Evolutionary conservation across 371 early-diverging fungal species (phyloP), one percentile per base, ranked within the genome.

Genomic region (Circinella minor): DNA sequence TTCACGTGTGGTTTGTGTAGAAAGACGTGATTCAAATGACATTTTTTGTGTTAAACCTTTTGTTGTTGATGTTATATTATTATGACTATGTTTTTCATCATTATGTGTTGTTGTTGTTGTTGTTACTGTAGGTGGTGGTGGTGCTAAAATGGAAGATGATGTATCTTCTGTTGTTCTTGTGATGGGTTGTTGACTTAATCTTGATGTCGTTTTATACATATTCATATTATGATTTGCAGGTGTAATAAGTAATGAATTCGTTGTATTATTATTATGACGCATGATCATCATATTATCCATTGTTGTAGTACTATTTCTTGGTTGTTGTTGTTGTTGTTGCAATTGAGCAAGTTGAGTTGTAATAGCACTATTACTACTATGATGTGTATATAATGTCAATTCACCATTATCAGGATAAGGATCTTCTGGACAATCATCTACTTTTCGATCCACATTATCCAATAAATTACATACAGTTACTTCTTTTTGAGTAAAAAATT

Each of bases 401-500:
- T 57, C 27, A 27, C 27, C 7, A n/a, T 34, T 17, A 20, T 55
- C 68, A 51, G 68, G 61, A 62, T 59, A 54, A 11, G 68, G 61
- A 37, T 61, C 61, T 38, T 51, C 61, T 46, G 54, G 67, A 27
- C 68, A 63, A 34, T 48, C 51, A 15, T 63, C 65, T 6, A 71
- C 5, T 27, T 54, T 18, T 14, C 43, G 43, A 14, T 61, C 67
- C 20, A 71, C 59, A 11, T 61, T 51, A 9, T 70, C 69, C 17
- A 71, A 63, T 11, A 68, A 66, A 14, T 38, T 11, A 11, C 55
- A 36, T 14, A 71, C 36, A 4, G 66, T 63, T 3, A n/a, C 15
- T 18, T 63, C 65, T 59, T 64, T 71, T n/a, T 49, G 18, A 4
- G 34, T 27, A 46, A 59, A 75, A 36, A 75, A 75, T 15, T 67